Conservation (phyloP, 768 basidiomycete genomes). For the Boletellus sp. region DNA sequence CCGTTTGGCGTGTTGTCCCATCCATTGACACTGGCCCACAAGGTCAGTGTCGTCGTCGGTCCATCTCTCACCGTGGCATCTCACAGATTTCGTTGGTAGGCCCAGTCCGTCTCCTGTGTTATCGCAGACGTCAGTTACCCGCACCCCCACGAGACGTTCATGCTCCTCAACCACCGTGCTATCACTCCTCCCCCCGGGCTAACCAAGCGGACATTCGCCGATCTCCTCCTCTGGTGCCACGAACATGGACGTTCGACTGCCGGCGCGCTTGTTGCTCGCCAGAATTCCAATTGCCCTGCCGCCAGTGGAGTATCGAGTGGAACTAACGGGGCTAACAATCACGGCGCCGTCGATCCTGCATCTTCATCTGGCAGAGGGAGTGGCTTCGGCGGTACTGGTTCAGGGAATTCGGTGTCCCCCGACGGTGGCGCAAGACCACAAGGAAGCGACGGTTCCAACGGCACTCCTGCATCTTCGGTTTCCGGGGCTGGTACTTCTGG, state of each 20-base stretch:
- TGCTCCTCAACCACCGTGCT: constrained; percentile 21
- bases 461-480: not conserved
- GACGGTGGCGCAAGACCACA: no score
- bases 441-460: not conserved
- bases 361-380: not conserved
- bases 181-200: constrained; percentile 22
- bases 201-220: constrained; percentile 19
- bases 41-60: constrained; percentile 1
- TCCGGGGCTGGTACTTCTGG: not conserved
- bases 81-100: constrained; percentile 8
- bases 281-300: constrained; percentile 16
- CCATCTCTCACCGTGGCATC: not conserved
- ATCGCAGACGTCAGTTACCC: constrained; percentile 28
- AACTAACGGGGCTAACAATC: not conserved
- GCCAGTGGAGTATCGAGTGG: not conserved
- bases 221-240: constrained; percentile 30
- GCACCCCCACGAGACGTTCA: constrained; percentile 19
- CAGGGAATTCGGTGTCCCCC: no score
- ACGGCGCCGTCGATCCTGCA: not conserved
- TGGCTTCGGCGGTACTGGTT: no score
- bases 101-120: constrained; percentile 16
- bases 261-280: constrained; percentile 23
- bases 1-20: constrained; percentile 15
- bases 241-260: constrained; percentile 9
- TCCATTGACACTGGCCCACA: constrained; percentile 13